phyloP scores from a whole-genome alignment of 345 rosid genomes.

The Dipteronia sinensis region DNA sequence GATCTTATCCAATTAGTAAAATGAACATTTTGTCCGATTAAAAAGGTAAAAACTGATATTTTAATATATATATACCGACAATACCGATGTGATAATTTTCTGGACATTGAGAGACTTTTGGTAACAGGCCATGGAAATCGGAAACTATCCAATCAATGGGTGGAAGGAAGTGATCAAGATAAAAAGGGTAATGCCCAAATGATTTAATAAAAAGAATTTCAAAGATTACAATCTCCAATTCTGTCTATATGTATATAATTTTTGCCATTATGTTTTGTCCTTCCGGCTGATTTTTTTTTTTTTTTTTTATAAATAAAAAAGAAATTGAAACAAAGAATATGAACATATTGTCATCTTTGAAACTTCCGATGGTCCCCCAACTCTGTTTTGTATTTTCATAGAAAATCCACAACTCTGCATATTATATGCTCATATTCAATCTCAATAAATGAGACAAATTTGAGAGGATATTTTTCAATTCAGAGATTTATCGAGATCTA shows the following conservation, averaged over 20 bases:
- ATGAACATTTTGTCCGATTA: too few relatives aligned
- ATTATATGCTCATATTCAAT: not conserved
- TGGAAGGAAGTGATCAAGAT: too few relatives aligned
- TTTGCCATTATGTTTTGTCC: not conserved
- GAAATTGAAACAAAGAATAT: not conserved
- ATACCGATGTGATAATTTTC: too few relatives aligned
- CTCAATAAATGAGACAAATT: not conserved
- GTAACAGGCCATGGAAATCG: too few relatives aligned
- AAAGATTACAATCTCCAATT: conserved; percentile 5
- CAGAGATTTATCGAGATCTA: too few relatives aligned
- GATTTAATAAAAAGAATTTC: not conserved
- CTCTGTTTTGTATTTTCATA: not conserved
- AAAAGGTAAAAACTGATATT: too few relatives aligned
- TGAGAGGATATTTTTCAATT: too few relatives aligned
- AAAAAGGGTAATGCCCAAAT: too few relatives aligned
- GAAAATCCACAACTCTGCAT: not conserved
- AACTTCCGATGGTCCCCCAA: not conserved
- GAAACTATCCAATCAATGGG: too few relatives aligned
- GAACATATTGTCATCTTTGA: not conserved
- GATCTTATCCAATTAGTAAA: too few relatives aligned
- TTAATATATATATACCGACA: too few relatives aligned
- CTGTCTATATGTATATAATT: not conserved
- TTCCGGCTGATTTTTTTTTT: not conserved
- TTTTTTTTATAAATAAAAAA: not conserved
- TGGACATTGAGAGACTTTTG: too few relatives aligned